phyloP scores from a whole-genome alignment of 2,329 filamentous ascomycete species.

The Fusarium keratoplasticum region DNA sequence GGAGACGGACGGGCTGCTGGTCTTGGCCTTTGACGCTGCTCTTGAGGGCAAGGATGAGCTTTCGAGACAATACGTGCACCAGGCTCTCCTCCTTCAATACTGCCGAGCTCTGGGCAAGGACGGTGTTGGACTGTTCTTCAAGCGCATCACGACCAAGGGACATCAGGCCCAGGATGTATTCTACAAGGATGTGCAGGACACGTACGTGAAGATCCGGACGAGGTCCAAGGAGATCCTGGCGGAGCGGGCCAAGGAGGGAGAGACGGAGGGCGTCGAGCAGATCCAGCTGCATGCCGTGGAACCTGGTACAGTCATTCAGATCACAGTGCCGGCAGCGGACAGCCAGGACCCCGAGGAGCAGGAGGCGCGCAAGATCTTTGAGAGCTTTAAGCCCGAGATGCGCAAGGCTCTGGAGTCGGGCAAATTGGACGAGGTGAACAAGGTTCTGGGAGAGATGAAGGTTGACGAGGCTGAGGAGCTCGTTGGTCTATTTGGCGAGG shows the following conservation, averaged over 20 bases:
- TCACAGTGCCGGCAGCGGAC: slow-evolving; percentile 78
- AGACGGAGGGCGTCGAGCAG: slow-evolving; percentile 83
- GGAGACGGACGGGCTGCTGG: slow-evolving; percentile 90
- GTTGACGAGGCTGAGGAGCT: slow-evolving; percentile 89
- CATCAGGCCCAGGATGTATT: slow-evolving; percentile 94
- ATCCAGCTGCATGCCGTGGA: slow-evolving; percentile 98
- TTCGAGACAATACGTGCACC: slow-evolving; percentile 89
- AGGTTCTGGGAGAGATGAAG: slow-evolving; percentile 84
- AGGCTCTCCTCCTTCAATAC: slow-evolving; percentile 92
- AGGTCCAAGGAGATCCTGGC: slow-evolving; percentile 78
- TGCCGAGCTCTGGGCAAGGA: slow-evolving; percentile 90
- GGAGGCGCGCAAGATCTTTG: slow-evolving; percentile 79
- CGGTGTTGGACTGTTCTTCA: slow-evolving; percentile 94
- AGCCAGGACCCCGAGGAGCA: slow-evolving; percentile 74
- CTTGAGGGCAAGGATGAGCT: slow-evolving; percentile 81
- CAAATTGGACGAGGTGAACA: slow-evolving; percentile 73
- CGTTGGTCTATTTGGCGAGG: slow-evolving; percentile 81
- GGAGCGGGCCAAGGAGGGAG: slow-evolving; percentile 63
- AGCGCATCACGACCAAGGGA: slow-evolving; percentile 87
- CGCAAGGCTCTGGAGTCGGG: slow-evolving; percentile 87
- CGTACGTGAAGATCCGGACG: slow-evolving; percentile 83
- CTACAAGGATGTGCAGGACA: slow-evolving; percentile 90
- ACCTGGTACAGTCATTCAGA: slow-evolving; percentile 91
- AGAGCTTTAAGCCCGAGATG: slow-evolving; percentile 84
- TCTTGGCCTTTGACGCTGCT: slow-evolving; percentile 91